phyloP scores from a whole-genome alignment of 352 stramenopile species.

The Pythium rhizo-oryzae region DNA sequence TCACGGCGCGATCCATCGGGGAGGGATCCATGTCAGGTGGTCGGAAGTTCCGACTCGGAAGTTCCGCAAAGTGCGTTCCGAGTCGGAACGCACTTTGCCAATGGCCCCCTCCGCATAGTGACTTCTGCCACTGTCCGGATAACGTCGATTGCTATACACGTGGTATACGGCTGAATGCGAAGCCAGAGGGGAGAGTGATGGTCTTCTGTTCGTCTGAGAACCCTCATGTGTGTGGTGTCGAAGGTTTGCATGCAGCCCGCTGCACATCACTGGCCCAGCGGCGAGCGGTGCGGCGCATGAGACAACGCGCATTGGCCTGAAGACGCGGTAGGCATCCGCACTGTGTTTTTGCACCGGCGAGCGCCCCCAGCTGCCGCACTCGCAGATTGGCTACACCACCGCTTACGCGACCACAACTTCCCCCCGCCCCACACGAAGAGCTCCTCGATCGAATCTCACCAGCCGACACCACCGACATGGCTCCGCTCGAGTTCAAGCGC shows the following conservation, averaged over 20 bases:
- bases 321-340: background rate
- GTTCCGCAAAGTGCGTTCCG: no score
- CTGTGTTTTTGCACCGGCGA: background rate
- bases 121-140: slow-evolving; percentile 5
- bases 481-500: slow-evolving; percentile 15
- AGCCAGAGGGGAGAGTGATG: slow-evolving; percentile 13
- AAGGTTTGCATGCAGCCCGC: slow-evolving; percentile 7
- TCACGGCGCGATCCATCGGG: slow-evolving; percentile 2
- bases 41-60: no score
- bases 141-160: background rate
- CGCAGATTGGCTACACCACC: slow-evolving; percentile 4
- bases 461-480: slow-evolving; percentile 5
- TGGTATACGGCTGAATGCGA: slow-evolving; percentile 13
- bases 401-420: background rate
- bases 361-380: background rate
- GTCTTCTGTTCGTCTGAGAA: slow-evolving; percentile 1
- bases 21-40: background rate
- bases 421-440: background rate
- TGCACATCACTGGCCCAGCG: background rate
- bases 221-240: background rate
- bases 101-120: background rate
- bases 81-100: background rate
- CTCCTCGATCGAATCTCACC: background rate
- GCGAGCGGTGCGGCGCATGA: background rate
- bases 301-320: background rate